Base-by-base conservation (phyloP, 139 green algal genomes). In the Microglena sp. region DNA sequence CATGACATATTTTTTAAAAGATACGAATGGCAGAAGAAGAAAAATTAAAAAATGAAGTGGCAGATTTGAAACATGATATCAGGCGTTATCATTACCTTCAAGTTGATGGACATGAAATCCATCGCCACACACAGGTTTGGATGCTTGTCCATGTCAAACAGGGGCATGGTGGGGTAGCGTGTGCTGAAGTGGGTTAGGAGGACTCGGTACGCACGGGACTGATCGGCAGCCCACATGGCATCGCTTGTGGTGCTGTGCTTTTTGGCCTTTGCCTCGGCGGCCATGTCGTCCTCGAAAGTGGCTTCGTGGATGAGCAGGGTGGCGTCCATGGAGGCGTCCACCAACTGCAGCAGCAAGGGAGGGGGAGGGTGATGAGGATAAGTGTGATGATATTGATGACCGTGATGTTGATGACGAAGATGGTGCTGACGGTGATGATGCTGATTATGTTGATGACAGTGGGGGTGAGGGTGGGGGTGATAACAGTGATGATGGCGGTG, bases 121-220 rank as follows among this genome's bases (percentile, higher is more conserved):
- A 97, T 97, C 3, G 94, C 94, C 30, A 98, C 80, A 24, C 76
- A 81, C 29, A 89, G 76, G 36, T 31, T 31, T n/a, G 63, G 70
- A 31, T 76, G 67, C 27, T 55, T 63, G 1, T 28, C 22, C 5
- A 80, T 63, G 56, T 80, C 70, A 33, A 93, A 70, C 33, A 86
- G 74, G 0, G 88, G 88, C 30, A 96, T 78, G 62, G 90, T 95
- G 24, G 90, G 88, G 72, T 96, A 96, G 46, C 94, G 79, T 64
- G 93, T 88, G 60, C 77, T 92, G 82, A 99, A 99, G 77, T 99
- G 94, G 1, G 94, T 99, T 43, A 99, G 77, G 28, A 99, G 65
- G 5, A 79, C 93, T n/a, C 89, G 80, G 72, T 91, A 96, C 1
- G 81, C 93, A 2, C 82, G 73, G 11, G 90, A 83, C 55, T 82